Evolutionary conservation across 2,329 filamentous ascomycete genomes (phyloP).

Genomic region (Penicillium carneum): DNA sequence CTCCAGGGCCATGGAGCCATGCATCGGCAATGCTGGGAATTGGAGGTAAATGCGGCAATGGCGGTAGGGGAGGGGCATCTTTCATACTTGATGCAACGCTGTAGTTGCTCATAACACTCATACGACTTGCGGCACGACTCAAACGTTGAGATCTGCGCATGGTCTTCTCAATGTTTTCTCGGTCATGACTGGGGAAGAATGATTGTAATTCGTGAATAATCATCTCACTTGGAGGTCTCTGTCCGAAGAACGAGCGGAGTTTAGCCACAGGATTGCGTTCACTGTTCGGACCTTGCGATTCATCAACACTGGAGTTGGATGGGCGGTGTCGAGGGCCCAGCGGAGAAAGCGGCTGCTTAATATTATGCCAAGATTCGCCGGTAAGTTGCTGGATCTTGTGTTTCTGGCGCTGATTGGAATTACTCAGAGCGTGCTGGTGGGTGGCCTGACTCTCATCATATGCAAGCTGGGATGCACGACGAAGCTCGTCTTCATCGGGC

Average conservation of each 20-base stretch:
- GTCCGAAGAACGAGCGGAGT: conserved; percentile 77
- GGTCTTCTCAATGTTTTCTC: conserved; percentile 93
- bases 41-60: conserved; percentile 57
- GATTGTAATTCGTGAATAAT: conserved; percentile 95
- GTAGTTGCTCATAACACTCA: conserved; percentile 91
- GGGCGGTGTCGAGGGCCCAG: conserved; percentile 52
- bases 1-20: conserved; percentile 71
- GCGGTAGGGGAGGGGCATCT: conserved; percentile 71
- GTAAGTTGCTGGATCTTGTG: conserved; percentile 87
- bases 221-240: conserved; percentile 91
- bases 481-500: conserved; percentile 84
- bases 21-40: conserved; percentile 94
- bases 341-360: conserved; percentile 87
- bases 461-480: conserved; percentile 86
- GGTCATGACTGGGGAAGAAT: conserved; percentile 94
- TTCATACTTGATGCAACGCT: conserved; percentile 91
- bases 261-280: conserved; percentile 51
- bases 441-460: conserved; percentile 82
- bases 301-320: conserved; percentile 38
- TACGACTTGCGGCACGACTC: conserved; percentile 88
- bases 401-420: conserved; percentile 77
- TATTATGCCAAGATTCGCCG: conserved; percentile 83
- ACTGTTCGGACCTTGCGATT: conserved; percentile 36
- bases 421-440: conserved; percentile 67
- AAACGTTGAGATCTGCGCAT: conserved; percentile 89